Percentiles rank a stretch among this genome's conserved stretches.
Evolutionary conservation across 257 asterid genomes (phyloP).

Genomic region (Scutellaria baicalensis): DNA sequence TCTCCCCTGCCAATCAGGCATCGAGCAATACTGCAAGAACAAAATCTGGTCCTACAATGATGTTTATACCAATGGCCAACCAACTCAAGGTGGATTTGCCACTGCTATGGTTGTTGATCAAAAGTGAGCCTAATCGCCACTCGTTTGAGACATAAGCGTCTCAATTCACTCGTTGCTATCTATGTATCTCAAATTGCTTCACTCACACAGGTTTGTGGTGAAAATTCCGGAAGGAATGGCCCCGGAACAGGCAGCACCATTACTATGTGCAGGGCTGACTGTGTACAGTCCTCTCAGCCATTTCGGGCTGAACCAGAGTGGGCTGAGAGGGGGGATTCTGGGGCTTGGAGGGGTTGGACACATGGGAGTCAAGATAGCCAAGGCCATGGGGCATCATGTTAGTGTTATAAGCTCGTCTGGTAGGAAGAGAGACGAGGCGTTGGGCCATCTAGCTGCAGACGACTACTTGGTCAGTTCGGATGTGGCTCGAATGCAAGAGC

Average conservation of each 20-base stretch:
- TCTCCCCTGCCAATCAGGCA: conserved; percentile 56
- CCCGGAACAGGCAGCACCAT: conserved; percentile 92
- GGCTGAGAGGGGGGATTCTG: conserved; percentile 67
- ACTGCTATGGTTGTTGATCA: conserved; percentile 76
- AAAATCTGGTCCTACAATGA: conserved; percentile 95
- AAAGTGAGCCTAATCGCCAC: conserved; percentile 62
- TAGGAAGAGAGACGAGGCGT: conserved; percentile 68
- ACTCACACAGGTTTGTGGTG: conserved; percentile 57
- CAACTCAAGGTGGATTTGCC: conserved; percentile 94
- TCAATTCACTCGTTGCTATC: no score
- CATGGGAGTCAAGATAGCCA: conserved; percentile 93
- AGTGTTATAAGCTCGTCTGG: conserved; percentile 84
- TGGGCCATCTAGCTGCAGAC: conserved; percentile 83
- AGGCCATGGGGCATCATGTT: conserved; percentile 89
- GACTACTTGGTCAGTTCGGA: conserved; percentile 77
- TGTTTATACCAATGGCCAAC: conserved; percentile 72
- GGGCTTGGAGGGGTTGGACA: conserved; percentile 99
- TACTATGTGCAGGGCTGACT: conserved; percentile 88
- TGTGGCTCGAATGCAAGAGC: conserved; percentile 39
- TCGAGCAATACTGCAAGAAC: conserved; percentile 90
- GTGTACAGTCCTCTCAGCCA: conserved; percentile 83
- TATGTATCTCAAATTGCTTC: no score
- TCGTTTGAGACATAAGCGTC: no score
- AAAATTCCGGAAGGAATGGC: conserved; percentile 89
- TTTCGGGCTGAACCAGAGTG: conserved; percentile 59